Base-by-base conservation (phyloP, 2,329 filamentous ascomycete species). In the Fusarium tanahbumbuense region DNA sequence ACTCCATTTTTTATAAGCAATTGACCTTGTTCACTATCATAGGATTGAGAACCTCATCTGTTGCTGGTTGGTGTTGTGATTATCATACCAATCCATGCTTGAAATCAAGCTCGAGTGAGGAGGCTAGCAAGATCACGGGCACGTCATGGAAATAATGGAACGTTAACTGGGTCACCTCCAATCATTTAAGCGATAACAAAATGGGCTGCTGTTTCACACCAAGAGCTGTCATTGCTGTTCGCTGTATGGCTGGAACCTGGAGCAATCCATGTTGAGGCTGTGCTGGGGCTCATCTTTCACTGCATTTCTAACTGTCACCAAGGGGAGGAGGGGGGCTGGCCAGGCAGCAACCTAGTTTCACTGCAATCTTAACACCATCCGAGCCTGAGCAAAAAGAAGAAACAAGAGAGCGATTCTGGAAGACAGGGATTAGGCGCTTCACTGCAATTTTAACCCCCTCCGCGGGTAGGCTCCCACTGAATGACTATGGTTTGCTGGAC, bases 71-170 rank as follows among this genome's bases (percentile, higher is more conserved):
- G 5, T 37, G 6, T 4, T 5, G 5, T 37, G 10, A 3, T 11
- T n/a, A 37, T 11, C 1, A 2, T 6, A 0, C 1, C 8, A 18
- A 18, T 34, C 5, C 16, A 9, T n/a, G 6, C 2, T 10, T 6
- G 3, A 3, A 7, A 37, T 11, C 2, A 18, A 37, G 9, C 9
- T 18, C 11, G 9, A 3, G 16, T 18, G 16, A 6, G 8, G 5
- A 28, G 27, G 27, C 1, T 28, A 3, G 3, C 9, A 3, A 10
- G 7, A 7, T 27, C 25, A 10, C 9, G 9, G 9, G 25, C 9
- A 27, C 25, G 7, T 27, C 25, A 27, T 2, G 8, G 8, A 27
- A 27, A 9, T 1, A 6, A 18, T 37, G 18, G 2, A 37, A 37
- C 9, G 1, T 37, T 0, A 0, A 11, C 6, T 0, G 34, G 34